These are phyloP conservation scores for Tetraselmis striata DNA, from an alignment of 139 green algal species.

Conservation along the genomic window DNA sequence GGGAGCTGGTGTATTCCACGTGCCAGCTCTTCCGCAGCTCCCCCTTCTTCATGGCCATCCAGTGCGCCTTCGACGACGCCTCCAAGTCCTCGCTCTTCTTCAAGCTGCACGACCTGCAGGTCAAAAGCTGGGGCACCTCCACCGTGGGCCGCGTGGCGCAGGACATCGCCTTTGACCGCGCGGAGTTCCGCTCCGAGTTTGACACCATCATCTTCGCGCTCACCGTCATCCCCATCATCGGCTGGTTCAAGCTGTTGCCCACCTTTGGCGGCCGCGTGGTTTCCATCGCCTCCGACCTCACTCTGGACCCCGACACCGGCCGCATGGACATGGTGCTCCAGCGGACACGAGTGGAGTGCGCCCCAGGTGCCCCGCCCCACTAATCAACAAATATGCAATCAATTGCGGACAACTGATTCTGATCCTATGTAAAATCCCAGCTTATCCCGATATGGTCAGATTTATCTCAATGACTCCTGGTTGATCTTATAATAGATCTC, in stretches of 20 bases:
- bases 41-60: slow-evolving; percentile 32
- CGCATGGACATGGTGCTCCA: slow-evolving; percentile 7
- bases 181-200: slow-evolving; percentile 9
- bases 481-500: no score
- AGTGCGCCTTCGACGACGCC: slow-evolving; percentile 13
- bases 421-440: no score
- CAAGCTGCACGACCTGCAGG: slow-evolving; percentile 25
- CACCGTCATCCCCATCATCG: slow-evolving; percentile 28
- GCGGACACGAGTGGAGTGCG: neutral
- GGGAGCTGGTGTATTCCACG: slow-evolving; percentile 24
- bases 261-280: slow-evolving; percentile 24
- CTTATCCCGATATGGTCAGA: no score
- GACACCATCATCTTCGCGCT: slow-evolving; percentile 29
- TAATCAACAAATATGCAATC: neutral
- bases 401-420: no score
- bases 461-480: no score
- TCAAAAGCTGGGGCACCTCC: slow-evolving; percentile 20
- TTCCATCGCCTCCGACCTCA: slow-evolving; percentile 6
- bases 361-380: neutral
- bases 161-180: slow-evolving; percentile 5
- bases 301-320: slow-evolving; percentile 1
- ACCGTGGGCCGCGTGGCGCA: slow-evolving; percentile 19
- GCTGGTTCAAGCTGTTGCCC: slow-evolving; percentile 31
- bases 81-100: slow-evolving; percentile 20
- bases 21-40: slow-evolving; percentile 23